Base-by-base conservation (phyloP, 805 yeast species). In the Saccharomycopsis javanensis region DNA sequence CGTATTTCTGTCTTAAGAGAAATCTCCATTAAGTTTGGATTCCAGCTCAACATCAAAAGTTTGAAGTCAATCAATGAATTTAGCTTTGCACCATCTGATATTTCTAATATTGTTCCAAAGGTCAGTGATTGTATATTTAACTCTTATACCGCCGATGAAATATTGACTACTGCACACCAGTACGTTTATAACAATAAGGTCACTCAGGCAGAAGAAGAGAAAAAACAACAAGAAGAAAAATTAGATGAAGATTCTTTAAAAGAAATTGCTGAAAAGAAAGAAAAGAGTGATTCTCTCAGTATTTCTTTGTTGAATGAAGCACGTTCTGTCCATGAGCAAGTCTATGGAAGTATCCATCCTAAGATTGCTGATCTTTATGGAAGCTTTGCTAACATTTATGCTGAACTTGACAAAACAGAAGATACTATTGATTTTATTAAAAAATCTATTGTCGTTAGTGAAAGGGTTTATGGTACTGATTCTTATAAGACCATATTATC, bases 381-480 rank as follows among this genome's bases (percentile, higher is more conserved):
- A 46, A 73, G 80, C 8, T 73, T 89, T 51, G 85, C 95, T 13
- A 82, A 83, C 60, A 69, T 82, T 18, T 87, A 81, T 71, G 77
- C 80, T 58, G 89, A 84, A 58, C 67, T 81, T 50, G 81, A 82
- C 15, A 71, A 78, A 64, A 67, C 72, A 20, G 72, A 73, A 25
- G 83, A 81, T 62, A 90, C 97, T 11, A 75, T 82, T 55, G 78
- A 76, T 11, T 73, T 80, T 62, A 79, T 84, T 16, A 81, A 94
- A 64, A 84, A 80, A 67, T 81, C 96, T 1, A 78, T 82, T 60
- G 73, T 81, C 42, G 80, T 90, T 60, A 76, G 83, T 59, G 98
- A 92, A 75, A 82, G 98, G 71, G 77, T 83, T 11, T 69, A 75
- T 54, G 99, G 99, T 60, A 69, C 82, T 61, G 98, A 92, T 67